Base-by-base conservation (phyloP, 768 basidiomycete genomes). In the Clathrus columnatus region DNA sequence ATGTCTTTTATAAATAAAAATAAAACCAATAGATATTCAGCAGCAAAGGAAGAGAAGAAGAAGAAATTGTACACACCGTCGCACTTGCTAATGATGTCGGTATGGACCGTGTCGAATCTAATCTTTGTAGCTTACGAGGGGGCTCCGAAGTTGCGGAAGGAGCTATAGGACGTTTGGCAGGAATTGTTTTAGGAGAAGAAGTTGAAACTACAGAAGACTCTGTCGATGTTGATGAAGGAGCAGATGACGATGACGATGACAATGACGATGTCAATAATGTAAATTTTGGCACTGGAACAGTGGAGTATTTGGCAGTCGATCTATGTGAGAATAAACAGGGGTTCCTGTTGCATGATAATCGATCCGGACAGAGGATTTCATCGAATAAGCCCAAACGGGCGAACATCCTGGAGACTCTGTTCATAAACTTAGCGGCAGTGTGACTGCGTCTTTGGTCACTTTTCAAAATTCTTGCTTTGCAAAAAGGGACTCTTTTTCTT, bases 251-350 rank as follows among this genome's bases (percentile, higher is more conserved):
- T 4, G 49, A 45, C 18, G 59, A 36, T 11, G 36, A 36, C 14
- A n/a, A 36, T 11, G 36, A 36, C 14, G 36, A 36, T 11, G 36
- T 14, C 4, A n/a, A 36, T n/a, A 36, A 11, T n/a, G 36, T 36
- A 36, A 45, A 80, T 67, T 36, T 61, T 60, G 28, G 81, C 72
- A 59, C 3, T 66, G 65, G 0, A 72, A 69, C 0, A 67, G 67
- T 0, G 68, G 68, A 10, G 73, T 59, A 50, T 74, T 70, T 7
- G 65, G 27, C 21, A 26, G 44, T 54, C 7, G 47, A 48, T 0
- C 68, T 64, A 65, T 91, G 90, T 18, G 83, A 84, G 68, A 85
- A 90, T 16, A 86, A 60, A 65, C 90, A 92, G 29, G 70, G 63
- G 7, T 69, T 57, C 18, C 82, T 72, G 1, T 65, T 65, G 64